Evolutionary conservation across 2,329 filamentous ascomycete species (phyloP), one percentile per base, ranked within the genome.

Genomic region (Diaporthe vexans): DNA sequence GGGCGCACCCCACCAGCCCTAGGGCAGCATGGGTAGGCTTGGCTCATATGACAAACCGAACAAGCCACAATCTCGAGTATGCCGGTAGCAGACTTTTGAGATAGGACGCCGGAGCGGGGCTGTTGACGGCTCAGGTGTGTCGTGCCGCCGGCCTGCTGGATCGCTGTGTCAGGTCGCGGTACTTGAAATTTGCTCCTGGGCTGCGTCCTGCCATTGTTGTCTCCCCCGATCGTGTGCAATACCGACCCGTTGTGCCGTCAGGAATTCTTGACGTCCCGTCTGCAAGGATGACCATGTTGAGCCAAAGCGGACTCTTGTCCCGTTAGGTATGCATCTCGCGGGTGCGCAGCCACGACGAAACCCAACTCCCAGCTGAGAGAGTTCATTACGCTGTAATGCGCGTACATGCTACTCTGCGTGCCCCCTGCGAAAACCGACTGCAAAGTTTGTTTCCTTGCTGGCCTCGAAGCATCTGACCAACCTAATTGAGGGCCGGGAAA

Each of bases 191-290:
- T 63, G 57, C 70, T 61, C 48, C 21, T 59, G 56, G 19, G 24
- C 46, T 54, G 56, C 54, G 43, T 61, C 46, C 54, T 72, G 48
- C 10, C 29, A 59, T 37, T 70, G 67, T 51, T 46, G 51, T 7
- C 40, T 54, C 69, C 70, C 48, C 70, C 58, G 48, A 72, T 63
- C 52, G 70, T 61, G 33, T 54, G 48, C 63, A 54, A 63, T 56
- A 72, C 70, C 70, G 70, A 72, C 70, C 70, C 70, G 70, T 56
- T 72, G 70, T 63, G 68, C 68, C 68, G 35, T 51, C 58, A 63
- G 48, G 35, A 56, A n/a, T 40, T 71, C 56, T 40, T 71, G 68
- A 71, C 68, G 61, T 26, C 48, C 37, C 57, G 46, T 24, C 57
- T 35, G 57, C 70, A 72, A 63, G 70, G 70, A 46, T 63, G 33